Base-by-base conservation (phyloP, 1,284 basidiomycete genomes). In the Moesziomyces aphidis region DNA sequence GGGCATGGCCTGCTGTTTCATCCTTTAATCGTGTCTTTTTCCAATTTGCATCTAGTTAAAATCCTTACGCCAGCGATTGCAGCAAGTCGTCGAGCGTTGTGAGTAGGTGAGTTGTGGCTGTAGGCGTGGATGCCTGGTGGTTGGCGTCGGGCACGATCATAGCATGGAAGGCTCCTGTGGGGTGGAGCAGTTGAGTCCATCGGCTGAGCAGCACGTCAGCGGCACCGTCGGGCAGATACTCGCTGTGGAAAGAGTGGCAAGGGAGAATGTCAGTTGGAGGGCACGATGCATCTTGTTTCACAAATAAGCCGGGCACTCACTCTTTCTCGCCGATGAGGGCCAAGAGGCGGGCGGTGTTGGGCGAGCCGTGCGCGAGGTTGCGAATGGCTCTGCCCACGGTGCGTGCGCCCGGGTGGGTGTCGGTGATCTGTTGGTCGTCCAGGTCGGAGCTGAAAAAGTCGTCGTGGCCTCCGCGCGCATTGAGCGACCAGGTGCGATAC, bases 361-460 rank as follows among this genome's bases (percentile, higher is more conserved):
- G 17, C 7, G 42, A 11, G 24, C 48, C 48, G 13, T 42, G 36
- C 34, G 51, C 46, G 6, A 72, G 49, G 21, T 71, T 75, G 4
- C 39, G 13, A 19, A 65, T 47, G 17, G 64, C 76, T 17, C 56
- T 44, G 9, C 48, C 65, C 24, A 67, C 55, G 21, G 58, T 53
- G 6, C 61, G 36, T 13, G 57, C 22, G 22, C 55, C 67, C 28
- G 62, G 56, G 2, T 47, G 15, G 24, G 21, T 58, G 17, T 48
- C 17, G 19, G 56, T 62, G 53, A 81, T 73, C 23, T 47, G 23
- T 1, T 55, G 48, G 28, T 79, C 64, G 15, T 31, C 24, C 39
- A 82, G 64, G 28, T 77, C 68, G n/a, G 63, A 65, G 51, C 73
- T 76, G 63, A 83, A 83, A 22, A 77, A 79, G 59, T 83, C 82